Percentiles rank a stretch among this genome's conserved stretches.
Conservation (phyloP, 2,329 filamentous ascomycete genomes). For the Ascochyta lentis region DNA sequence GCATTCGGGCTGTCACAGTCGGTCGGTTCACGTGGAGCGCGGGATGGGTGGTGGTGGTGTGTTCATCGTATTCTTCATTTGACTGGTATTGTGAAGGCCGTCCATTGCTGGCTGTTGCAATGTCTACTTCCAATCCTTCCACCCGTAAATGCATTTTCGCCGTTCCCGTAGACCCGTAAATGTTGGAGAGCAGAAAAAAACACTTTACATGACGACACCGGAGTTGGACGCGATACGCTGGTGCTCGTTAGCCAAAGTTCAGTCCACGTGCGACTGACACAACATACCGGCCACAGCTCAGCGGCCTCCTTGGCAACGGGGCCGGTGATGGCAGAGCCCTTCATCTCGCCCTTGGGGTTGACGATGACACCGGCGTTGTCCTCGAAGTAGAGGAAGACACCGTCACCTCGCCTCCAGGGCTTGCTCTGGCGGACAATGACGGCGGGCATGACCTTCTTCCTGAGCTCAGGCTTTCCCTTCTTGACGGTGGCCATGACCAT, state of each 20-base stretch:
- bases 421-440: constrained; percentile 99
- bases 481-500: constrained; percentile 99
- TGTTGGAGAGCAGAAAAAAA: constrained; percentile 50
- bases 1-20: constrained; percentile 7
- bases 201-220: constrained; percentile 96
- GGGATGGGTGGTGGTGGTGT: constrained; percentile 10
- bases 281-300: constrained; percentile 95
- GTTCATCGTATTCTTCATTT: constrained; percentile 43
- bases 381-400: constrained; percentile 99
- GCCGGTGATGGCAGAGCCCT: constrained; percentile 98
- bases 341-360: constrained; percentile 99
- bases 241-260: constrained; percentile 38
- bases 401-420: constrained; percentile 98
- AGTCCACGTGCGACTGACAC: background rate
- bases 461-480: constrained; percentile 99
- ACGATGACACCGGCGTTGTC: constrained; percentile 99
- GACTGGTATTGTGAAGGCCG: constrained; percentile 44
- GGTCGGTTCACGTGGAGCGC: constrained; percentile 4
- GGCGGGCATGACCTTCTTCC: constrained; percentile 99
- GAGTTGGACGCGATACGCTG: constrained; percentile 99
- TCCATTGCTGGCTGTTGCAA: constrained; percentile 48
- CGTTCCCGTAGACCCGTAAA: constrained; percentile 49
- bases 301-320: constrained; percentile 99
- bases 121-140: constrained; percentile 44
- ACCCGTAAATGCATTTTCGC: constrained; percentile 51